Conservation (phyloP, 805 yeast genomes). For the Sugiyamaella floridensis region DNA sequence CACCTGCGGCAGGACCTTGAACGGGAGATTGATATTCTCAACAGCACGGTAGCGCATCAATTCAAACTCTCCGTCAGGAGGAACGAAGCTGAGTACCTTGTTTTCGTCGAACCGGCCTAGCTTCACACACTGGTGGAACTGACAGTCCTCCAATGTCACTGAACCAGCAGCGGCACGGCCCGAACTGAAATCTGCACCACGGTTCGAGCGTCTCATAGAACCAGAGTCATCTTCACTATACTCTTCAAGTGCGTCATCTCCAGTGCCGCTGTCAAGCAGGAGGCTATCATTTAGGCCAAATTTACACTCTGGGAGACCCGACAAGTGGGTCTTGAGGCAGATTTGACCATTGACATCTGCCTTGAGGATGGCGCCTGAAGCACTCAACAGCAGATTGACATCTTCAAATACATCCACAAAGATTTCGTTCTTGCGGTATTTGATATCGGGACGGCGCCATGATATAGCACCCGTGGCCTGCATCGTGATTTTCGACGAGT, state of each 20-base stretch:
- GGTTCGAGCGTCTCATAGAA: not conserved
- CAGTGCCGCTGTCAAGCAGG: constrained; percentile 23
- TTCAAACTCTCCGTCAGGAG: constrained; percentile 86
- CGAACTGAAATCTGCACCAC: constrained; percentile 23
- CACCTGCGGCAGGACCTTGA: constrained; percentile 53
- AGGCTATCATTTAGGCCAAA: constrained; percentile 65
- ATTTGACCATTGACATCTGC: constrained; percentile 74
- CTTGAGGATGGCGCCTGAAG: constrained; percentile 50
- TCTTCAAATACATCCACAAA: constrained; percentile 70
- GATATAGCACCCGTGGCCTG: constrained; percentile 42
- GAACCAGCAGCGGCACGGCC: constrained; percentile 42
- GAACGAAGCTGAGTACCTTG: constrained; percentile 61
- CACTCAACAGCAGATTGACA: constrained; percentile 60
- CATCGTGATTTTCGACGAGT: constrained; percentile 26
- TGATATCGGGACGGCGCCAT: constrained; percentile 67
- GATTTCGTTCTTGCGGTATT: constrained; percentile 76
- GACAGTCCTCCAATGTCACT: constrained; percentile 65
- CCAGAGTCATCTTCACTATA: constrained; percentile 17
- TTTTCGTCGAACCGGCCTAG: constrained; percentile 60
- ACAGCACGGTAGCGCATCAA: constrained; percentile 64
- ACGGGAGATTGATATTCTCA: constrained; percentile 62
- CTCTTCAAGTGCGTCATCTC: constrained; percentile 2
- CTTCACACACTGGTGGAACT: constrained; percentile 82
- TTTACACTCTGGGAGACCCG: constrained; percentile 79
- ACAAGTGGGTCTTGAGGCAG: constrained; percentile 58